phyloP scores from a whole-genome alignment of 2,329 filamentous ascomycete species.

The Colletotrichum euphorbiae region DNA sequence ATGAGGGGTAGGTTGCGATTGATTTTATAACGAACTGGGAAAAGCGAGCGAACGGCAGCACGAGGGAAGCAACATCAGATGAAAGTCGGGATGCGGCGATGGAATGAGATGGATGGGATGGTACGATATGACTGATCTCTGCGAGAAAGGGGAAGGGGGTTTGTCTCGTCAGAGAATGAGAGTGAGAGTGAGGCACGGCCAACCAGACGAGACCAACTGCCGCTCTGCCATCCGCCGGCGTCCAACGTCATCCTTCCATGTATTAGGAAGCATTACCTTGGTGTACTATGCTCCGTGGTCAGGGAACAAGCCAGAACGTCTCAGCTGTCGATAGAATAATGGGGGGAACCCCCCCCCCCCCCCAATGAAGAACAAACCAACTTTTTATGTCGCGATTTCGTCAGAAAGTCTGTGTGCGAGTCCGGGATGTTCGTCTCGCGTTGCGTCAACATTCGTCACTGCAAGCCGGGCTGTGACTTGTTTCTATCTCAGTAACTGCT shows the following conservation, averaged over 20 bases:
- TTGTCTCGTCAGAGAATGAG: not conserved
- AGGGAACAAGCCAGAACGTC: slow-evolving; percentile 30
- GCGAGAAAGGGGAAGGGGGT: not conserved
- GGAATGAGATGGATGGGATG: slow-evolving; percentile 17
- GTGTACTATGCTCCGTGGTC: slow-evolving; percentile 21
- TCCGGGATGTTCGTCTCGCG: slow-evolving; percentile 17
- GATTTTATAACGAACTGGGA: not conserved
- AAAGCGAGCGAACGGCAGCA: not conserved
- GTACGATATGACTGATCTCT: not conserved
- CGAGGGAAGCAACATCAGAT: not conserved
- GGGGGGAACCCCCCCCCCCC: no score
- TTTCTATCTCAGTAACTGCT: not conserved
- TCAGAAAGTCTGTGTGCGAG: not conserved
- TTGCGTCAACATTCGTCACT: slow-evolving; percentile 32
- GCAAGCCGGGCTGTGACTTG: slow-evolving; percentile 2
- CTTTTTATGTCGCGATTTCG: slow-evolving; percentile 3
- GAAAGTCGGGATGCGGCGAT: not conserved
- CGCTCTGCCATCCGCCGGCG: slow-evolving; percentile 10
- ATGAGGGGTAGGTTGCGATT: not conserved
- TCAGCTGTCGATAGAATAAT: no score
- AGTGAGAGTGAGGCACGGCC: slow-evolving; percentile 1
- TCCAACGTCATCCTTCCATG: slow-evolving; percentile 37
- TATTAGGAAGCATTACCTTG: slow-evolving; percentile 14
- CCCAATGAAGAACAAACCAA: no score
- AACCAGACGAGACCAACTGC: slow-evolving; percentile 13